phyloP scores from a whole-genome alignment of 768 basidiomycete genomes.

The Russula emetica region DNA sequence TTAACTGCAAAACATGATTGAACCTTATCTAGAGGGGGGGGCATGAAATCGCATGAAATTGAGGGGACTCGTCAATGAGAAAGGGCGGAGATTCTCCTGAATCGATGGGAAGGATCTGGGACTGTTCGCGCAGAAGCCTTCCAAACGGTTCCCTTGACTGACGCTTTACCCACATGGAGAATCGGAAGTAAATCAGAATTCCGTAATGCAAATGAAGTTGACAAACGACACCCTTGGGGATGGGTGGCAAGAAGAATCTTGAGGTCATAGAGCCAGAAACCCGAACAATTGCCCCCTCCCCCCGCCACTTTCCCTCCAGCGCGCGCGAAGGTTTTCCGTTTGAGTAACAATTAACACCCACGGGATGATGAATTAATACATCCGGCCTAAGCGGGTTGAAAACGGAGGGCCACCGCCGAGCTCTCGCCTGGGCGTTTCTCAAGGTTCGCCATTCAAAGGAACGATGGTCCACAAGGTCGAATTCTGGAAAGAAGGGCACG shows the following conservation, averaged over 20 bases:
- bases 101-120: constrained; percentile 27
- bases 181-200: constrained; percentile 27
- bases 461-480: constrained; percentile 12
- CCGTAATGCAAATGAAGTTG: constrained; percentile 27
- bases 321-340: not conserved
- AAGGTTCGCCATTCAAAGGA: constrained; percentile 22
- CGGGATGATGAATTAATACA: constrained; percentile 1
- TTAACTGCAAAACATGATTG: constrained; percentile 30
- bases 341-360: constrained; percentile 7
- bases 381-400: not conserved
- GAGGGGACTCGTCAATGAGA: constrained; percentile 25
- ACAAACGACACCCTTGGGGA: constrained; percentile 17
- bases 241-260: not conserved
- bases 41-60: constrained; percentile 22
- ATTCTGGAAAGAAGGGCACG: constrained; percentile 26
- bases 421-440: constrained; percentile 3
- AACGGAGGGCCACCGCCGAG: constrained; percentile 17
- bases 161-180: constrained; percentile 28
- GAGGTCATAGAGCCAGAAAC: not conserved
- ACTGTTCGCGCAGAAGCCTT: constrained; percentile 19
- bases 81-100: constrained; percentile 22
- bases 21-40: constrained; percentile 26
- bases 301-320: no score
- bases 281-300: not conserved
- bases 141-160: constrained; percentile 17